Conservation (phyloP, 371 early-diverging fungal species). For the Gilbertella persicaria region DNA sequence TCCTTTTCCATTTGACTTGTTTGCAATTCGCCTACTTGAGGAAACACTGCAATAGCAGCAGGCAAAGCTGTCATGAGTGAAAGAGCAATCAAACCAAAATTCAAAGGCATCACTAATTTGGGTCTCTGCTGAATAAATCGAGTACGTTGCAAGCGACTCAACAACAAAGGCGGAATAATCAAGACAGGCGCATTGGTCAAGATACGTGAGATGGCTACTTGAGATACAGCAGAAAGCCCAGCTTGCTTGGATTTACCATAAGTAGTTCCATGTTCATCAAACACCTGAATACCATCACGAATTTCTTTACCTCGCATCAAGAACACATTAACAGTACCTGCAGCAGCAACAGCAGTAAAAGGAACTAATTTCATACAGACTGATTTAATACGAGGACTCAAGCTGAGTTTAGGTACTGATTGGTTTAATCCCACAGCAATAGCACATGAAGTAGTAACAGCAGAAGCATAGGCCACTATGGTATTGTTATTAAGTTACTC, state of each 20-base stretch:
- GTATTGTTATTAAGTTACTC: not conserved
- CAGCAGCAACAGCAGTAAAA: conserved; percentile 80
- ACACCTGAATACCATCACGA: conserved; percentile 75
- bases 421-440: conserved; percentile 76
- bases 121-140: conserved; percentile 58
- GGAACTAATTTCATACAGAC: conserved; percentile 69
- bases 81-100: conserved; percentile 67
- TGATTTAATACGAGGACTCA: conserved; percentile 45
- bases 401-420: conserved; percentile 49
- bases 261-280: conserved; percentile 57
- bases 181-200: conserved; percentile 73
- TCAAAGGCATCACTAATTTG: conserved; percentile 56
- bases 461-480: conserved; percentile 71
- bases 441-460: conserved; percentile 75
- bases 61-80: conserved; percentile 78
- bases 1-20: conserved; percentile 49
- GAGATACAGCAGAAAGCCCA: conserved; percentile 68
- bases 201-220: conserved; percentile 79
- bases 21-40: conserved; percentile 61
- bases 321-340: conserved; percentile 83
- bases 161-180: conserved; percentile 69
- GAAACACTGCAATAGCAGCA: conserved; percentile 80
- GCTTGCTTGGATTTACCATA: conserved; percentile 74
- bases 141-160: conserved; percentile 65
- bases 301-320: conserved; percentile 87